Evolutionary conservation across 495 filamentous ascomycete genomes (phyloP), one percentile per base, ranked within the genome.

Genomic region (Lasiosphaeria hispida): DNA sequence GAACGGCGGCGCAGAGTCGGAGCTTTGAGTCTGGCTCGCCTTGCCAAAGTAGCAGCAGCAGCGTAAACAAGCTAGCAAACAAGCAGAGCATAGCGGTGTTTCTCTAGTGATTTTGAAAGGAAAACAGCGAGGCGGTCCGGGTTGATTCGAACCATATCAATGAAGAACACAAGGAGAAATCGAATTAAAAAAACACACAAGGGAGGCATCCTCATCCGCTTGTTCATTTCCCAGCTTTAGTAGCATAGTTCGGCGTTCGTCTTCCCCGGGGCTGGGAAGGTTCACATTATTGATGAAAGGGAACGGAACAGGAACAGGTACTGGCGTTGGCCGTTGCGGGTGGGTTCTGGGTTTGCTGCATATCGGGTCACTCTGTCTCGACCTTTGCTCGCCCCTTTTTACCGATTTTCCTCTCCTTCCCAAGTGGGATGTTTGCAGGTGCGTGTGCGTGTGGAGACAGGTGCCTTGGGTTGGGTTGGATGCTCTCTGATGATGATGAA

Each of bases 1-100:
- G 1, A 77, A 81, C 18, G 77, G 23, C 5, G 23, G 76, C 9
- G 77, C 72, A 34, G 76, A 80, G 58, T 77, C 76, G 9, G 77
- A 77, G 58, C 76, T 80, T 15, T 80, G 23, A 30, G 23, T 30
- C 23, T 30, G 23, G 23, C 23, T 30, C 5, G 5, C 23, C 23
- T 30, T 30, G 23, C 23, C 23, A 30, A 38, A 61, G 15, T 10
- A 30, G n/a, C 48, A 50, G 19, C 19, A 36, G 10, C 15, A 50
- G 18, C 48, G 15, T 50, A 37, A 48, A 10, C n/a, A 37, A 17
- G 15, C 30, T 17, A 44, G 53, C 19, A 42, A 14, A 33, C 23
- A 30, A 30, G 23, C 23, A 5, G 23, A 30, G 23, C 23, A 30
- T 30, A 30, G 23, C 38, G 18, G 30, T 11, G 39, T 41, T 17